phyloP scores from a whole-genome alignment of 169 alveolate species.

The Hepatocystis sp. region DNA sequence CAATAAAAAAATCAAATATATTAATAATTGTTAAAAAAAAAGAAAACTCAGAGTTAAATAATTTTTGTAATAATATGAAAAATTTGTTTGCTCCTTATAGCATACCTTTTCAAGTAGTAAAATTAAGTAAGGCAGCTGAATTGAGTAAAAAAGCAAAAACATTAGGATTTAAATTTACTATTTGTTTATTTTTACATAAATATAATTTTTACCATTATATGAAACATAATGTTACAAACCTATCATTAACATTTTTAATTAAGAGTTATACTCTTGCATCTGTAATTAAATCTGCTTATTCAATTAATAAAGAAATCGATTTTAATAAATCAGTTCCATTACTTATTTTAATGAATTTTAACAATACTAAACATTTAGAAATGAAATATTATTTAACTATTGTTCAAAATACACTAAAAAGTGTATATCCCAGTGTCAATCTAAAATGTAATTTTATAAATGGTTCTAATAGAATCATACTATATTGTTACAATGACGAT shows the following conservation, averaged over 20 bases:
- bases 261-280: conserved; percentile 28
- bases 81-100: conserved; percentile 52
- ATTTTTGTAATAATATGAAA: conserved; percentile 27
- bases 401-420: conserved; percentile 57
- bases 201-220: too few relatives aligned
- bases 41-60: conserved; percentile 29
- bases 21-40: conserved; percentile 43
- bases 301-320: conserved; percentile 9
- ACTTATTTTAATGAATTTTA: conserved; percentile 75
- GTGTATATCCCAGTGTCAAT: conserved; percentile 62
- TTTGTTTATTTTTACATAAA: too few relatives aligned
- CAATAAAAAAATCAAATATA: too few relatives aligned
- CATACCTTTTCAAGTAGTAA: conserved; percentile 19
- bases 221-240: too few relatives aligned
- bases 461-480: conserved; percentile 35
- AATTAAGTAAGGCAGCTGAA: conserved; percentile 22
- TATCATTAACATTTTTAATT: conserved; percentile 55
- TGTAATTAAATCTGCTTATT: conserved; percentile 14
- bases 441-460: conserved; percentile 17
- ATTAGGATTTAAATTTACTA: conserved; percentile 50
- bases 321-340: conserved; percentile 54
- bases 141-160: conserved; percentile 57
- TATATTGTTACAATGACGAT: conserved; percentile 34
- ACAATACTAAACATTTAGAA: conserved; percentile 19
- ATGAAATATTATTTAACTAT: conserved; percentile 63